Evolutionary conservation across 768 basidiomycete genomes (phyloP).

Genomic region (Tulasnella sp.): DNA sequence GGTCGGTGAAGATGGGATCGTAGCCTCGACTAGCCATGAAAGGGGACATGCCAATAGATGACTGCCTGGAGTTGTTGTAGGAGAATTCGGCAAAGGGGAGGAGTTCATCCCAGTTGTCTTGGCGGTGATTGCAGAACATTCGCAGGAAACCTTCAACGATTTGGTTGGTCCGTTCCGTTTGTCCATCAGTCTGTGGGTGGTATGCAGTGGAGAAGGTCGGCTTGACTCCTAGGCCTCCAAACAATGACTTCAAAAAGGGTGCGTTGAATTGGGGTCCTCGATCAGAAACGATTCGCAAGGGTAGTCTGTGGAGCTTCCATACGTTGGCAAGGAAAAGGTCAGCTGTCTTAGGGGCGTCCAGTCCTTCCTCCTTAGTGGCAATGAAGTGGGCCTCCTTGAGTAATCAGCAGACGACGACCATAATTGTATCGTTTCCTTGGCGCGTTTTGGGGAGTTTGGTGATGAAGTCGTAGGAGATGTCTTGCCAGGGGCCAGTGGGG

Average conservation of each 20-base stretch:
- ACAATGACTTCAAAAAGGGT: conserved; percentile 9
- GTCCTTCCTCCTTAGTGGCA: background rate
- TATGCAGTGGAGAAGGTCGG: too few species aligned
- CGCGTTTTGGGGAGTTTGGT: too few species aligned
- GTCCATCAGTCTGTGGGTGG: too few species aligned
- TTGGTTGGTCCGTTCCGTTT: conserved; percentile 41
- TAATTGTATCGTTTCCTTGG: too few species aligned
- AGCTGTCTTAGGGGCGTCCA: conserved; percentile 44
- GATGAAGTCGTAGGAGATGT: conserved; percentile 37
- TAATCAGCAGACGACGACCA: background rate
- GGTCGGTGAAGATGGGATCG: background rate
- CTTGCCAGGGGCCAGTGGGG: conserved; percentile 40
- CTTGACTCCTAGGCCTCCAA: background rate
- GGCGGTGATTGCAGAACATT: background rate
- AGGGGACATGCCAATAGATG: background rate
- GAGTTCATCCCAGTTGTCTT: conserved; percentile 13
- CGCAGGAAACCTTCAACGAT: background rate
- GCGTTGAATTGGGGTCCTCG: too few species aligned
- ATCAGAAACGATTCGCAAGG: background rate
- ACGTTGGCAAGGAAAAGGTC: conserved; percentile 48
- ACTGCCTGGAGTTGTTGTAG: background rate
- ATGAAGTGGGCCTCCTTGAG: background rate
- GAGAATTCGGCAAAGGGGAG: background rate
- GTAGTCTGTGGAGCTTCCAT: conserved; percentile 39
- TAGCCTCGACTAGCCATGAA: background rate